Percentiles rank a stretch among this genome's conserved stretches.
Conservation (phyloP, 2,329 filamentous ascomycete species). For the Talaromyces sp. region DNA sequence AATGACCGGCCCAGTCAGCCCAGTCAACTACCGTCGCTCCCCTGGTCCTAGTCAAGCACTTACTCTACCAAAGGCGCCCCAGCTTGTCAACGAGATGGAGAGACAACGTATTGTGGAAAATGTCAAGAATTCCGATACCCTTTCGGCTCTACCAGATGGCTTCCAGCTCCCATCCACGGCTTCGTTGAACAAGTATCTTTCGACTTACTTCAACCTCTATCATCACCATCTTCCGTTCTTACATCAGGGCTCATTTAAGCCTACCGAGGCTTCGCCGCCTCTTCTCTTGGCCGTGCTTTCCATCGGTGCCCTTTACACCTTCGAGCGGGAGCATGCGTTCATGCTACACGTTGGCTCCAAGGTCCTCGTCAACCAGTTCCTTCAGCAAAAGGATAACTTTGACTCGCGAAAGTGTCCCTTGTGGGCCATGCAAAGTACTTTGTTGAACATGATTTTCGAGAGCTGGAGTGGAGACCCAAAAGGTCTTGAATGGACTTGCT, state of each 20-base stretch:
- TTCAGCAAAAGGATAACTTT: constrained; percentile 98
- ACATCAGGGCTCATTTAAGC: constrained; percentile 86
- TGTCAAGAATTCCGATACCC: constrained; percentile 75
- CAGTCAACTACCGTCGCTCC: constrained; percentile 67
- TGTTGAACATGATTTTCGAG: constrained; percentile 98
- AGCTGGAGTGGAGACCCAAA: constrained; percentile 99
- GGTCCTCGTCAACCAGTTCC: constrained; percentile 91
- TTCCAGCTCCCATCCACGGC: constrained; percentile 81
- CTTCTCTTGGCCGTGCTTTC: constrained; percentile 86
- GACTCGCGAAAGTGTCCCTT: constrained; percentile 95
- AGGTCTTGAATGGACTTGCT: constrained; percentile 96
- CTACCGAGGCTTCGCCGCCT: constrained; percentile 74
- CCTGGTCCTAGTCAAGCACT: constrained; percentile 66
- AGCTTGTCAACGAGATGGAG: constrained; percentile 80
- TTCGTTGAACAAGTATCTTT: constrained; percentile 85
- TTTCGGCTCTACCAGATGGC: constrained; percentile 79
- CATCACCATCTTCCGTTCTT: constrained; percentile 96
- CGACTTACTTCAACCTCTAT: constrained; percentile 95
- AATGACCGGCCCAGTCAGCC: constrained; percentile 66
- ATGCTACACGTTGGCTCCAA: constrained; percentile 97
- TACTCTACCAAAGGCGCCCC: constrained; percentile 69
- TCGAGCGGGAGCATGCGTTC: constrained; percentile 95
- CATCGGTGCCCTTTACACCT: constrained; percentile 93
- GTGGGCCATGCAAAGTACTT: constrained; percentile 96
- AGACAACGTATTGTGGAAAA: constrained; percentile 81